Percentiles rank a stretch among this genome's conserved stretches.
These are phyloP conservation scores for Paecilomyces formosus DNA, from an alignment of 2,329 filamentous ascomycete genomes.

Conservation along the genomic window DNA sequence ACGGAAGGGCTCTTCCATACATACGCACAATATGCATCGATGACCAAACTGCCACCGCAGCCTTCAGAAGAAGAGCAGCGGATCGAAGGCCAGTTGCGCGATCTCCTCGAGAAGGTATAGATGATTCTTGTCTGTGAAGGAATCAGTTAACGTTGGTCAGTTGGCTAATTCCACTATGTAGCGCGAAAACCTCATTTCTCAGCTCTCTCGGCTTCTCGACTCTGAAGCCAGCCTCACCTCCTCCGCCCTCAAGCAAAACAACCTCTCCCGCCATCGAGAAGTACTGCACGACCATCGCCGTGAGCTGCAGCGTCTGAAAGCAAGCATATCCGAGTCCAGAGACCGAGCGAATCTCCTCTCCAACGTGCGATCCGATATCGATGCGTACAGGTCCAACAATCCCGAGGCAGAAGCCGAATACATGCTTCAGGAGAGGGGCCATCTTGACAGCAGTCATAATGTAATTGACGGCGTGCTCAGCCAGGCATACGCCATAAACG, in stretches of 20 bases:
- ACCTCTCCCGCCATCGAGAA: constrained; percentile 83
- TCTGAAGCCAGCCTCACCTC: constrained; percentile 80
- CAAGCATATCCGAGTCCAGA: constrained; percentile 67
- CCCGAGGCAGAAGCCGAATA: constrained; percentile 87
- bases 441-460: constrained; percentile 82
- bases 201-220: constrained; percentile 83
- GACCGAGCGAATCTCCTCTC: constrained; percentile 84
- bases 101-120: constrained; percentile 71
- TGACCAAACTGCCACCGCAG: constrained; percentile 70
- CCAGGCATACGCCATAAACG: constrained; percentile 94
- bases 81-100: constrained; percentile 73
- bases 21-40: constrained; percentile 85
- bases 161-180: constrained; percentile 27
- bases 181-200: constrained; percentile 73
- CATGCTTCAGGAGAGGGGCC: constrained; percentile 82
- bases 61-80: constrained; percentile 76
- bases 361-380: constrained; percentile 86
- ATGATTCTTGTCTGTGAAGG: constrained; percentile 6
- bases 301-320: constrained; percentile 69
- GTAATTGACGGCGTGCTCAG: constrained; percentile 85
- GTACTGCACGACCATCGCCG: constrained; percentile 79
- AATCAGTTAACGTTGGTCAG: neutral
- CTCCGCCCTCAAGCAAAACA: constrained; percentile 95
- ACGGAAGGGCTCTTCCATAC: constrained; percentile 64
- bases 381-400: constrained; percentile 76